Conservation (phyloP, 306 rosid genomes). For the Purshia tridentata region DNA sequence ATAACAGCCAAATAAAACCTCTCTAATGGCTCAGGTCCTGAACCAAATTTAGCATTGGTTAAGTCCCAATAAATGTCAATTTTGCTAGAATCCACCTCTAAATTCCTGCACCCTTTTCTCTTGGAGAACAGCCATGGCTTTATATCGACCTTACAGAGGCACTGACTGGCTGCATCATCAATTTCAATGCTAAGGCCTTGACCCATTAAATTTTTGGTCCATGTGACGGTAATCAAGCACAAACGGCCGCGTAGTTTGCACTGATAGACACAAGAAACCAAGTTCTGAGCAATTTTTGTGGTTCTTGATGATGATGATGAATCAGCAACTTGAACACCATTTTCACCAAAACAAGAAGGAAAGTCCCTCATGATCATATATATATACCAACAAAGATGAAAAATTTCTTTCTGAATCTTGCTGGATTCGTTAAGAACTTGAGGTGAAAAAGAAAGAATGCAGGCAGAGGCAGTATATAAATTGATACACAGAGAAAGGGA, state of each 20-base stretch:
- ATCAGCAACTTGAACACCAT: conserved; percentile 79
- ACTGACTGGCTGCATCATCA: conserved; percentile 52
- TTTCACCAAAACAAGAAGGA: conserved; percentile 95
- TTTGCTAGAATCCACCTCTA: conserved; percentile 58
- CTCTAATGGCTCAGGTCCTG: conserved; percentile 76
- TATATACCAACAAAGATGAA: conserved; percentile 10
- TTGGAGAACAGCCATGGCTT: conserved; percentile 91
- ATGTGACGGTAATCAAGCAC: conserved; percentile 68
- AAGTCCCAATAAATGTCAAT: conserved; percentile 71
- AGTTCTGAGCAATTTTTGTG: conserved; percentile 61
- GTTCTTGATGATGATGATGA: conserved; percentile 53
- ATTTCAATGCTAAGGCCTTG: conserved; percentile 75
- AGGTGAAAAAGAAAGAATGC: background rate
- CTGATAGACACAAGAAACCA: conserved; percentile 74
- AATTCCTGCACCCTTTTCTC: conserved; percentile 71
- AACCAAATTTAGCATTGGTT: conserved; percentile 70
- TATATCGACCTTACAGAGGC: conserved; percentile 70
- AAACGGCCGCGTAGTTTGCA: conserved; percentile 49
- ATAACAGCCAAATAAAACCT: conserved; percentile 61
- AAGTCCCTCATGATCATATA: conserved; percentile 64
- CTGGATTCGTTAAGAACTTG: conserved; percentile 13
- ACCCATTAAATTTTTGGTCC: conserved; percentile 87
- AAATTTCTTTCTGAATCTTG: conserved; percentile 12
- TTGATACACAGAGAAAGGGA: conserved; percentile 12
- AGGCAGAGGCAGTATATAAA: background rate